phyloP scores from a whole-genome alignment of 306 rosid species.

The Casuarina glauca region DNA sequence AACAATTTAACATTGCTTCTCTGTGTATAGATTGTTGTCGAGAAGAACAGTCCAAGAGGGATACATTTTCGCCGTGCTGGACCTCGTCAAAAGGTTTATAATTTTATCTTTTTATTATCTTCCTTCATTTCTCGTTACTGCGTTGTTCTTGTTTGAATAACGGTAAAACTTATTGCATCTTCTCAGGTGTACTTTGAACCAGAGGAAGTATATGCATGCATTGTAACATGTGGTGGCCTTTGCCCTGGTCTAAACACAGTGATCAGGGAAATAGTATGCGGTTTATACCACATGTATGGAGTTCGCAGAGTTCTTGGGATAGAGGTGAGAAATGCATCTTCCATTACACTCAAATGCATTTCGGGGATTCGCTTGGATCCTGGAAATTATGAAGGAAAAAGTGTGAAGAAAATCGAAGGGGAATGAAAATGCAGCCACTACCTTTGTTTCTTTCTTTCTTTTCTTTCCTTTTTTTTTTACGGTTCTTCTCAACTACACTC shows the following conservation, averaged over 20 bases:
- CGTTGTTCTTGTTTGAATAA: not conserved
- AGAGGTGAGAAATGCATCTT: conserved; percentile 34
- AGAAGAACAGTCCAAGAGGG: conserved; percentile 42
- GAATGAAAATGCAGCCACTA: not conserved
- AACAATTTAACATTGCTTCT: not conserved
- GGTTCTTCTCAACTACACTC: no score
- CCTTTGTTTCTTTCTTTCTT: not conserved
- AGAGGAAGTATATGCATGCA: conserved; percentile 51
- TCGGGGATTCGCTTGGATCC: not conserved
- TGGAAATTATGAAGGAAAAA: not conserved
- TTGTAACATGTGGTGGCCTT: conserved; percentile 63
- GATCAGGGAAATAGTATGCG: conserved; percentile 60
- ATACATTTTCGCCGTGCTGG: conserved; percentile 49
- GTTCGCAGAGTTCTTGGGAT: conserved; percentile 49
- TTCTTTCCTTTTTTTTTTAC: not conserved
- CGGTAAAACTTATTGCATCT: not conserved
- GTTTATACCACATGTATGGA: conserved; percentile 58
- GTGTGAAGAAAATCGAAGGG: not conserved
- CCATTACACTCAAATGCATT: not conserved
- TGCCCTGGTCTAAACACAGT: conserved; percentile 63
- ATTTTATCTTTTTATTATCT: not conserved
- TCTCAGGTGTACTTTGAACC: conserved; percentile 55
- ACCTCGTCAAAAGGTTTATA: conserved; percentile 44
- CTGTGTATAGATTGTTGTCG: conserved; percentile 38
- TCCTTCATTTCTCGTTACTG: not conserved